phyloP scores from a whole-genome alignment of 2,329 filamentous ascomycete species.

The Calonectria honghensis region DNA sequence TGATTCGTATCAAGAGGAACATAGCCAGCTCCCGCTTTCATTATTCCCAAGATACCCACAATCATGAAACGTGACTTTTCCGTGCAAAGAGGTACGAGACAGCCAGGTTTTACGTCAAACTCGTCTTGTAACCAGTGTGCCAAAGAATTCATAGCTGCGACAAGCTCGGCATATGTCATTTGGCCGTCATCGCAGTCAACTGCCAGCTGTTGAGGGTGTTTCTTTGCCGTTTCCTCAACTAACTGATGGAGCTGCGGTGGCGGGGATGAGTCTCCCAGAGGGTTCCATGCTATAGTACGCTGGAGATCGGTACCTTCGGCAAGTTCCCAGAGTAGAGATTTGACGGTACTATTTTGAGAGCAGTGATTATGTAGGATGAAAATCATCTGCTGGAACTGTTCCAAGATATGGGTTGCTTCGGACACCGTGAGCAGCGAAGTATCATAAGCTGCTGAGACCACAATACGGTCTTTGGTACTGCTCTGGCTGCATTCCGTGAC shows the following conservation, averaged over 20 bases:
- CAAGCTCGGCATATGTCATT: background rate
- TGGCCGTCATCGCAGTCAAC: background rate
- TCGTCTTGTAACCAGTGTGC: background rate
- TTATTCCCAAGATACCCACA: background rate
- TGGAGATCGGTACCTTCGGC: background rate
- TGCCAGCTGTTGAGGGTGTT: background rate
- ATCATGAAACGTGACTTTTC: slow-evolving; percentile 4
- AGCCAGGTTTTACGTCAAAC: background rate
- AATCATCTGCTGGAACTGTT: background rate
- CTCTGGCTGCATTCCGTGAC: background rate
- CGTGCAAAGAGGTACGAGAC: background rate
- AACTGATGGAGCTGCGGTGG: background rate
- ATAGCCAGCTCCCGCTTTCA: background rate
- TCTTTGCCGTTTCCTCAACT: background rate
- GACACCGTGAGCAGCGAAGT: background rate
- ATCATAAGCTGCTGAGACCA: background rate
- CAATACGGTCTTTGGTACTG: background rate
- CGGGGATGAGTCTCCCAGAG: background rate
- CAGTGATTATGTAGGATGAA: background rate
- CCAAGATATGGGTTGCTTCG: background rate
- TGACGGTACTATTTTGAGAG: background rate
- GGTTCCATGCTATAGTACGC: background rate
- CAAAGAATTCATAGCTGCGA: background rate
- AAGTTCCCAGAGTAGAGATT: background rate
- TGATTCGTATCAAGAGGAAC: background rate